phyloP scores from a whole-genome alignment of 176 grass and related monocot species.

The Triticum dicoccoides region DNA sequence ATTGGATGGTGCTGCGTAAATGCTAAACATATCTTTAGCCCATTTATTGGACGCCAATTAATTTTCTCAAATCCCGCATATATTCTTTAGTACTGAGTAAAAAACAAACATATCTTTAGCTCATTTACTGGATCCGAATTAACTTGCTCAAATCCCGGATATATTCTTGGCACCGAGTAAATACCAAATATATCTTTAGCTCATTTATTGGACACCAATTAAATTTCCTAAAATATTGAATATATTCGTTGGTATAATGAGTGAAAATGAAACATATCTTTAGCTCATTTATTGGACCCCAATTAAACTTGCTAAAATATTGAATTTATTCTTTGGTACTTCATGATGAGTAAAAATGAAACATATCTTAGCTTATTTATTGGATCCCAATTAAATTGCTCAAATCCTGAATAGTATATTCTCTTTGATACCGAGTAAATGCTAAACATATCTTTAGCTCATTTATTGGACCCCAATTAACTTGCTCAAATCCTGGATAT shows the following conservation, averaged over 20 bases:
- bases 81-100: too few species aligned
- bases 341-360: not conserved
- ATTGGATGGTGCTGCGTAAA: not conserved
- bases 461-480: too few species aligned
- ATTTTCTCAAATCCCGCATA: too few species aligned
- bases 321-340: not conserved
- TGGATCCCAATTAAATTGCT: not conserved
- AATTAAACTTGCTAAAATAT: not conserved
- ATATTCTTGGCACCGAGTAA: too few species aligned
- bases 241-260: not conserved
- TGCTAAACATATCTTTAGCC: not conserved
- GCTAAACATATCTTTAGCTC: not conserved
- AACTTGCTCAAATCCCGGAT: not conserved
- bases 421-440: not conserved
- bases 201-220: not conserved
- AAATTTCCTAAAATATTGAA: not conserved
- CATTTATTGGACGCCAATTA: too few species aligned
- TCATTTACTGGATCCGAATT: not conserved
- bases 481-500: too few species aligned
- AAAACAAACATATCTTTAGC: not conserved
- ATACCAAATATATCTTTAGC: too few species aligned
- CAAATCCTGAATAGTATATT: not conserved
- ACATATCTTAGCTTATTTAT: too few species aligned
- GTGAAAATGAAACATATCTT: not conserved
- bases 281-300: too few species aligned